A percentile compares a stretch with the other conserved stretches of the same genome.
These are phyloP conservation scores for Penicillium pancosmium DNA, from an alignment of 495 filamentous ascomycete genomes.

Conservation along the genomic window DNA sequence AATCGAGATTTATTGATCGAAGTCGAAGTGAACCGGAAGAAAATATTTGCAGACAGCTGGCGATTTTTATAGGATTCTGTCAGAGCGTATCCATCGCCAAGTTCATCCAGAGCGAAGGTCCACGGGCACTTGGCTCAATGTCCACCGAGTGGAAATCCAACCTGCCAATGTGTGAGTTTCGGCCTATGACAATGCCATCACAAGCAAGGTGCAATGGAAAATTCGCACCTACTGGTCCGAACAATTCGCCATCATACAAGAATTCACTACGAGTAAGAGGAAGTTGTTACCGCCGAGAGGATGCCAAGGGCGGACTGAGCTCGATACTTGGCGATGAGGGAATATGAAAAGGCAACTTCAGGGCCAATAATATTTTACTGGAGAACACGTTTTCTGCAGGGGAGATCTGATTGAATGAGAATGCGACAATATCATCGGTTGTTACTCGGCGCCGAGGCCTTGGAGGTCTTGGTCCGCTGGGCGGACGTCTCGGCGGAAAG, in stretches of 20 bases:
- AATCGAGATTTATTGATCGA: not conserved
- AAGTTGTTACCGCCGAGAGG: not conserved
- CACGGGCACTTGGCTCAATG: too few relatives aligned
- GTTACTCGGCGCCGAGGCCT: not conserved
- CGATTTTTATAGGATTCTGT: too few relatives aligned
- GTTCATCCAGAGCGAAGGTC: too few relatives aligned
- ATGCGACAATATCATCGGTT: not conserved
- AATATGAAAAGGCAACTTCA: not conserved
- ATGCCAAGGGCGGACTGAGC: not conserved
- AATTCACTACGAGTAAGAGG: not conserved
- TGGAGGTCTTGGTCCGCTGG: not conserved
- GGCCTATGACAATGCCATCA: too few relatives aligned
- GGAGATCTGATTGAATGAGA: not conserved
- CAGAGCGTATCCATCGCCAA: too few relatives aligned
- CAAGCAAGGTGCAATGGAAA: too few relatives aligned
- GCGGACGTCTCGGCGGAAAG: not conserved
- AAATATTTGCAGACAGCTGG: not conserved
- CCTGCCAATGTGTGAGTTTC: too few relatives aligned
- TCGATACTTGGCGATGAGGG: not conserved
- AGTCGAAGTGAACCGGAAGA: not conserved
- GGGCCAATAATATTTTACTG: not conserved
- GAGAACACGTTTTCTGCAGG: not conserved
- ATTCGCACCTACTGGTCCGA: not conserved
- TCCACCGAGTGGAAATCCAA: too few relatives aligned
- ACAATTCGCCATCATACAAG: not conserved